A percentile compares a stretch with the other conserved stretches of the same genome.
Evolutionary conservation across 345 rosid species (phyloP).

Genomic region (Arabidopsis arenosa): DNA sequence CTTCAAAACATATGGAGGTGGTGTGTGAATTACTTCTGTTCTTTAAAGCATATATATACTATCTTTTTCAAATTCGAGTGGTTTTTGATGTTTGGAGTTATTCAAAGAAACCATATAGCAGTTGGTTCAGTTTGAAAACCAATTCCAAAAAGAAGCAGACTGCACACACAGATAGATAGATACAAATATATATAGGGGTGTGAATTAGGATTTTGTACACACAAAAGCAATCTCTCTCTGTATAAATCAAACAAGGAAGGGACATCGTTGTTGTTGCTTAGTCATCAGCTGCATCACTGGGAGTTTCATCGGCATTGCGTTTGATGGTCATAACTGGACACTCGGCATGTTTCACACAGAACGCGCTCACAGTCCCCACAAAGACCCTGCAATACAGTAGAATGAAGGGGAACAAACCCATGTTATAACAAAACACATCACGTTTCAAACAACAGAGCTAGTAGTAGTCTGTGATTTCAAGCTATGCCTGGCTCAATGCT

Average conservation of each 20-base stretch:
- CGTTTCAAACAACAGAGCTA: background rate
- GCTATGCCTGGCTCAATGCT: background rate
- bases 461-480: background rate
- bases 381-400: constrained; percentile 67
- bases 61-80: background rate
- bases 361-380: constrained; percentile 89
- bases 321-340: constrained; percentile 89
- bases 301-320: constrained; percentile 77
- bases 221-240: constrained; percentile 10
- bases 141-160: background rate
- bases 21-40: constrained; percentile 1
- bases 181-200: background rate
- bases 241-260: constrained; percentile 4
- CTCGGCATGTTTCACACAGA: constrained; percentile 87
- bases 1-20: background rate
- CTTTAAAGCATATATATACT: background rate
- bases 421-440: constrained; percentile 12
- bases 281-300: constrained; percentile 88
- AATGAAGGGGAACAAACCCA: background rate
- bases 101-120: background rate
- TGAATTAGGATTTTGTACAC: background rate
- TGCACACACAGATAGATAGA: constrained; percentile 7
- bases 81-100: background rate
- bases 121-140: background rate
- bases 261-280: constrained; percentile 39